Evolutionary conservation across 2,329 filamentous ascomycete genomes (phyloP).

Genomic region (Talaromyces sp.): DNA sequence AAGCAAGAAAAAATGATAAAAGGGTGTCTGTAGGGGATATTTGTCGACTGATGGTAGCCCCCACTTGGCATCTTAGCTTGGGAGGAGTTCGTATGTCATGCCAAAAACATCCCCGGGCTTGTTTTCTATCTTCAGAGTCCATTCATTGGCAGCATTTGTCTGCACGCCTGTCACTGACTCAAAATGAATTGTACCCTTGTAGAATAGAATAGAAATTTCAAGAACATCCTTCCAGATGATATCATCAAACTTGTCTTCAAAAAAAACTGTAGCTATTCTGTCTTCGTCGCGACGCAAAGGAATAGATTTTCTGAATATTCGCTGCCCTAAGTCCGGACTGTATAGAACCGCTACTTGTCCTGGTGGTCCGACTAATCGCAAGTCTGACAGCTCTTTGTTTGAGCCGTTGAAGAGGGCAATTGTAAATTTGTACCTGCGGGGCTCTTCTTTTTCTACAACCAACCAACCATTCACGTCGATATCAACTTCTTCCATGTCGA

Average conservation of each 20-base stretch:
- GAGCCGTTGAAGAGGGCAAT: background rate
- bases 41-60: background rate
- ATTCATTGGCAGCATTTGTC: background rate
- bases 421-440: background rate
- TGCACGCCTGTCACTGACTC: background rate
- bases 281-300: too few relatives aligned
- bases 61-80: too few relatives aligned
- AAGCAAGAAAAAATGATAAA: background rate
- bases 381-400: background rate
- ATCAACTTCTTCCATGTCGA: background rate
- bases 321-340: background rate
- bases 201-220: background rate
- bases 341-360: background rate
- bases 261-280: background rate
- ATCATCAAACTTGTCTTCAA: background rate
- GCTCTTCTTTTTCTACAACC: background rate
- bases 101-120: background rate
- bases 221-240: background rate
- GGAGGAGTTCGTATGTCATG: background rate
- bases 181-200: background rate
- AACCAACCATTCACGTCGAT: background rate
- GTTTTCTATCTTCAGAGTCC: background rate
- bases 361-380: background rate
- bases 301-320: background rate
- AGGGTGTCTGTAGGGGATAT: background rate